These are phyloP conservation scores for Monoraphidium neglectum DNA, from an alignment of 139 green algal species.

Conservation along the genomic window DNA sequence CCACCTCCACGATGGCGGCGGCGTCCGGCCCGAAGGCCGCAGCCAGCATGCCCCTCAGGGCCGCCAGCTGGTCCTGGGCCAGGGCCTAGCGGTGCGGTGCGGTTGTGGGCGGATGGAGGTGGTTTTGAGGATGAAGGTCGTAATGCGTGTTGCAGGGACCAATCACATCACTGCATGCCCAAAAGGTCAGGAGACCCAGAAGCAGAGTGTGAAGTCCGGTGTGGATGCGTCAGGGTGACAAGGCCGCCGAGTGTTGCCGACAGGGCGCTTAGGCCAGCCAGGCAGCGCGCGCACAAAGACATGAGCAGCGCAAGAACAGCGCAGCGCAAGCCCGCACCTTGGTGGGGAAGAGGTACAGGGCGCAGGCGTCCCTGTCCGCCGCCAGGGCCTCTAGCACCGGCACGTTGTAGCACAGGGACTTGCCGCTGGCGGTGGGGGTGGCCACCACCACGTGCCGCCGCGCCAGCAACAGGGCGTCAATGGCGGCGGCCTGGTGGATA, in stretches of 20 bases:
- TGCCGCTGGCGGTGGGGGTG: constrained; percentile 92
- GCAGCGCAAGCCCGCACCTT: constrained; percentile 58
- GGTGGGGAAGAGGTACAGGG: constrained; percentile 95
- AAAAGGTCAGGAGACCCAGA: too few species aligned
- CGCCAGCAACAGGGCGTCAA: constrained; percentile 53
- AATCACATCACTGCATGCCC: too few species aligned
- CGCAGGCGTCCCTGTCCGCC: constrained; percentile 47
- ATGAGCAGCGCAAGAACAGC: not conserved
- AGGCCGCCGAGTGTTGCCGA: not conserved
- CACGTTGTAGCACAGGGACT: constrained; percentile 91
- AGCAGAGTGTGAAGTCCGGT: too few species aligned
- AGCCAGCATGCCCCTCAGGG: constrained; percentile 51
- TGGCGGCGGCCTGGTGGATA: constrained; percentile 51
- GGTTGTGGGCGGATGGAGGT: too few species aligned
- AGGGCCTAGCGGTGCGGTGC: constrained; percentile 9
- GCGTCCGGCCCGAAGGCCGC: constrained; percentile 56
- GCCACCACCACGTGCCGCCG: constrained; percentile 76
- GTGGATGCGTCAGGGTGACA: not conserved
- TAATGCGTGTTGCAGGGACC: too few species aligned
- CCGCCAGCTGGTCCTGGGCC: constrained; percentile 81
- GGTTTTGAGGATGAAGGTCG: too few species aligned
- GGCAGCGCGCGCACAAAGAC: too few species aligned
- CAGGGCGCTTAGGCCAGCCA: too few species aligned
- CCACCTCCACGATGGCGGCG: constrained; percentile 45
- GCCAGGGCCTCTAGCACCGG: constrained; percentile 73